Percentiles rank a stretch among this genome's conserved stretches.
Evolutionary conservation across 306 rosid genomes (phyloP).

Genomic region (Pyrus bretschneideri): DNA sequence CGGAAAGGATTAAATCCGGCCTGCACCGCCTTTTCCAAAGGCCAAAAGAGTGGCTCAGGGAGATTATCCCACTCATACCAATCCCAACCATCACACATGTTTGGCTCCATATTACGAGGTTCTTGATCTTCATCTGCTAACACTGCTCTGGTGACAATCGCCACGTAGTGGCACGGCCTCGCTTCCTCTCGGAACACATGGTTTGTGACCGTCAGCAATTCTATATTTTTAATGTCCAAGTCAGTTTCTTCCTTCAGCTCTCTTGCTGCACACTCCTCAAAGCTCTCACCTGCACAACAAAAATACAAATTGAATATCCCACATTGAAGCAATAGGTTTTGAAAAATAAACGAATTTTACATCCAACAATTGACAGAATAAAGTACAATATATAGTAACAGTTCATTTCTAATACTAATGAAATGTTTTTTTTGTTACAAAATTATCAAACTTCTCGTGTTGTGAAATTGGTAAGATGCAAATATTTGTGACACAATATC

Average conservation of each 20-base stretch:
- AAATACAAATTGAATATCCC: not conserved
- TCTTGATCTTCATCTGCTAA: conserved; percentile 21
- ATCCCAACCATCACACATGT: conserved; percentile 69
- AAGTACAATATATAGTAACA: not conserved
- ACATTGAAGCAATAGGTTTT: not conserved
- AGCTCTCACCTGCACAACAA: conserved; percentile 45
- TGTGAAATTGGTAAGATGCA: not conserved
- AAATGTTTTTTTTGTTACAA: too few species aligned
- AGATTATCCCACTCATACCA: conserved; percentile 58
- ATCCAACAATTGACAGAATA: not conserved
- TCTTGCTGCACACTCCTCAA: conserved; percentile 62
- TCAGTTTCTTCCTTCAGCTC: conserved; percentile 75
- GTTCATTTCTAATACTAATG: not conserved
- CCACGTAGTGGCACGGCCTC: conserved; percentile 48
- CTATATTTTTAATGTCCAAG: conserved; percentile 27
- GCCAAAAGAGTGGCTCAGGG: conserved; percentile 57
- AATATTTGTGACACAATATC: not conserved
- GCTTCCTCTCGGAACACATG: conserved; percentile 31
- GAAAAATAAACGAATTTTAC: not conserved
- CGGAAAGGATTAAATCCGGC: conserved; percentile 47
- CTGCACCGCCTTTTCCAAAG: conserved; percentile 38
- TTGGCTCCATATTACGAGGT: conserved; percentile 45
- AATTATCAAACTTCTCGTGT: not conserved
- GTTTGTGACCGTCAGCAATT: conserved; percentile 48
- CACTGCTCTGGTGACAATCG: conserved; percentile 35